A percentile compares a stretch with the other conserved stretches of the same genome.
These are phyloP conservation scores for Globisporangium paddicum DNA, from an alignment of 352 stramenopile genomes.

Conservation along the genomic window DNA sequence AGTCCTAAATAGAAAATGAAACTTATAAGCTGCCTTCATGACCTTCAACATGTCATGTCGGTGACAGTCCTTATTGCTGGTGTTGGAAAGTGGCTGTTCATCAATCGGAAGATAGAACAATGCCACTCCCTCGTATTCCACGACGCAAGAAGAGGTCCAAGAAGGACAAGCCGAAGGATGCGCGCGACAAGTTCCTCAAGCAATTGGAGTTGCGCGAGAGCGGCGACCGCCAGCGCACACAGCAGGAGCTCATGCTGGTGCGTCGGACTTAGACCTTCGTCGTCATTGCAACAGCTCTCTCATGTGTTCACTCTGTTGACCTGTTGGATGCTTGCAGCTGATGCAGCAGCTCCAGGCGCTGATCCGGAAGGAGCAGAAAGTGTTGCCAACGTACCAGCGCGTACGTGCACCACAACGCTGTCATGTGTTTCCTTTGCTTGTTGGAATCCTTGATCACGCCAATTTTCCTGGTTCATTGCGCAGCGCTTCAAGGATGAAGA, in stretches of 20 bases:
- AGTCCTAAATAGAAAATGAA: no score
- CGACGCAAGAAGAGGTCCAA: slow-evolving; percentile 23
- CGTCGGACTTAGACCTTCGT: not conserved
- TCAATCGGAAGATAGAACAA: not conserved
- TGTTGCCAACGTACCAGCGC: slow-evolving; percentile 38
- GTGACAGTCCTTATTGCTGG: no score
- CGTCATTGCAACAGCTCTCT: not conserved
- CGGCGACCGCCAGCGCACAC: slow-evolving; percentile 25
- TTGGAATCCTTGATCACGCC: not conserved
- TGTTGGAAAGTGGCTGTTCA: not conserved
- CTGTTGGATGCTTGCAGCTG: slow-evolving; percentile 24
- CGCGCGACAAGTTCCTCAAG: slow-evolving; percentile 31
- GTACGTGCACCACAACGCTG: slow-evolving; percentile 16
- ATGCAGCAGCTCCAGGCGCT: slow-evolving; percentile 68
- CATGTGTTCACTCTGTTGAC: not conserved
- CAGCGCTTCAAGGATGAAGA: slow-evolving; percentile 67
- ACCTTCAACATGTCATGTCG: no score
- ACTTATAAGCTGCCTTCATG: no score
- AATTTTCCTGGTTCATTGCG: not conserved
- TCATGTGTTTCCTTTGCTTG: not conserved
- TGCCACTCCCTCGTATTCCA: slow-evolving; percentile 7
- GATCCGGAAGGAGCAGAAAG: slow-evolving; percentile 55
- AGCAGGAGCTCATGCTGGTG: slow-evolving; percentile 46
- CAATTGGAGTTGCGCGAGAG: slow-evolving; percentile 32
- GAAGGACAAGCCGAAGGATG: slow-evolving; percentile 34